Evolutionary conservation across 2,329 filamentous ascomycete species (phyloP).

Genomic region (Coniochaeta sp.): DNA sequence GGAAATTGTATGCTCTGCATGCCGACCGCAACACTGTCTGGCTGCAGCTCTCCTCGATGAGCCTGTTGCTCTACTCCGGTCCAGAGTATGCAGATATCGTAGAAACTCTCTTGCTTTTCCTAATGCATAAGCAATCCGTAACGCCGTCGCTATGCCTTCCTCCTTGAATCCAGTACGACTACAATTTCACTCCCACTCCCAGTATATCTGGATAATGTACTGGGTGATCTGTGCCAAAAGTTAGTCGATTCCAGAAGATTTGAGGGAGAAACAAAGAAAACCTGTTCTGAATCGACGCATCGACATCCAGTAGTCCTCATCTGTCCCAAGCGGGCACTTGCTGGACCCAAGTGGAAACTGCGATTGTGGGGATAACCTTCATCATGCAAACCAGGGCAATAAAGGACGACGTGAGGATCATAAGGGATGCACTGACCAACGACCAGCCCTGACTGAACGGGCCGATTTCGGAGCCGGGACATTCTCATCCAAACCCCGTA

Average conservation of each 20-base stretch:
- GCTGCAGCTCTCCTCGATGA: too few relatives aligned
- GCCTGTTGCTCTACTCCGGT: not conserved
- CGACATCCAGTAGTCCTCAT: slow-evolving; percentile 41
- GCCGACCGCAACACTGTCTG: too few relatives aligned
- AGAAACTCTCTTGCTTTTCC: not conserved
- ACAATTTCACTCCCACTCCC: too few relatives aligned
- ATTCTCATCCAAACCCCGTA: not conserved
- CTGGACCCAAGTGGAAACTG: slow-evolving; percentile 80
- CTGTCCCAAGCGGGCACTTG: slow-evolving; percentile 56
- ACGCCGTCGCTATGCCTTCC: not conserved
- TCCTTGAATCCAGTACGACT: not conserved
- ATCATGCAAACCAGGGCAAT: slow-evolving; percentile 44
- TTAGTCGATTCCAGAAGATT: not conserved
- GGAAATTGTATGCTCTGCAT: too few relatives aligned
- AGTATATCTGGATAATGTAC: not conserved
- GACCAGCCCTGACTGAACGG: not conserved
- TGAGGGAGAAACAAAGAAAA: slow-evolving; percentile 3
- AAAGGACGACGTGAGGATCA: not conserved
- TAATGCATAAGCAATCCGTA: not conserved
- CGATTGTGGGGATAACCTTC: slow-evolving; percentile 71
- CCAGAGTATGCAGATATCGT: not conserved
- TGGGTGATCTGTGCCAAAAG: not conserved
- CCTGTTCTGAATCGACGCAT: slow-evolving; percentile 11
- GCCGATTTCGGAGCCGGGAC: not conserved
- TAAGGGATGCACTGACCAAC: not conserved